These are phyloP conservation scores for Hymenoscyphus scutula DNA, from an alignment of 2,329 filamentous ascomycete genomes.

Conservation along the genomic window DNA sequence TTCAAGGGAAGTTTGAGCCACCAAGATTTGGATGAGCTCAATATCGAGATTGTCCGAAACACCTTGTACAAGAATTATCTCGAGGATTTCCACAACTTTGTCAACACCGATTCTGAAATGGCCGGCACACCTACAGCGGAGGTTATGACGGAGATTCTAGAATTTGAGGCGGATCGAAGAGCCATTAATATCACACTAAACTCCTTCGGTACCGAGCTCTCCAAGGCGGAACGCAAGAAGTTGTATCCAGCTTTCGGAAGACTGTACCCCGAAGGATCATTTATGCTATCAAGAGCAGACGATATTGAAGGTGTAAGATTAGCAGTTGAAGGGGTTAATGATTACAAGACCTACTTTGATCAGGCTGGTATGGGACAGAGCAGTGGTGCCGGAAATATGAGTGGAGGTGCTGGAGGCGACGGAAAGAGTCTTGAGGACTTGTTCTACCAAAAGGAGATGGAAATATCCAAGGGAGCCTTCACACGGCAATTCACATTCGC, in stretches of 20 bases:
- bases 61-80: constrained; percentile 99
- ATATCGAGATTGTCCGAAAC: constrained; percentile 98
- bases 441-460: constrained; percentile 99
- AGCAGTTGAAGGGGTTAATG: constrained; percentile 86
- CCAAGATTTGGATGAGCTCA: constrained; percentile 95
- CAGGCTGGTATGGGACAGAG: constrained; percentile 77
- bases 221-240: constrained; percentile 92
- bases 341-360: constrained; percentile 97
- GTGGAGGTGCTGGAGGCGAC: constrained; percentile 73
- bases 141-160: constrained; percentile 92
- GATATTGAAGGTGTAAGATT: constrained; percentile 91
- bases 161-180: constrained; percentile 94
- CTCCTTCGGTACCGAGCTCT: constrained; percentile 94
- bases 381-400: constrained; percentile 78
- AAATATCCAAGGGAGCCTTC: constrained; percentile 91
- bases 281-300: constrained; percentile 93
- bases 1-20: constrained; percentile 97
- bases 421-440: constrained; percentile 92
- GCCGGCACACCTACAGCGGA: constrained; percentile 84
- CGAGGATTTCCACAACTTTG: constrained; percentile 94
- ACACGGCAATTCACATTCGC: constrained; percentile 94
- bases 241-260: constrained; percentile 90
- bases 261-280: constrained; percentile 87
- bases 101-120: constrained; percentile 86
- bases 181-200: constrained; percentile 99